These are phyloP conservation scores for Coprinopsis sp. DNA, from an alignment of 768 basidiomycete genomes.

Conservation along the genomic window DNA sequence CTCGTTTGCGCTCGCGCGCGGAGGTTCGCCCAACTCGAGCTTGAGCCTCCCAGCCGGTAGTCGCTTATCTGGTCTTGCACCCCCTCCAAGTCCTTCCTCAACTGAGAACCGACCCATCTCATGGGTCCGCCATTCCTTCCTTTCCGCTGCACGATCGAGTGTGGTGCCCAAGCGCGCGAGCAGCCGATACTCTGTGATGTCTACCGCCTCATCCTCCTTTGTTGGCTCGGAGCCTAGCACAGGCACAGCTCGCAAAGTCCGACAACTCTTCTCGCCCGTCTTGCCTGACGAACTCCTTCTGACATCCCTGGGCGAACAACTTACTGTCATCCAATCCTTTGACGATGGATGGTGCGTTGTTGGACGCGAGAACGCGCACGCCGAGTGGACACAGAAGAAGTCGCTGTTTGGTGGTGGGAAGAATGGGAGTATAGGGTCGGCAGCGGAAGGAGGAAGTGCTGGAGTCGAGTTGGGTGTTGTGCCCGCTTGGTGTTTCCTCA, in stretches of 20 bases:
- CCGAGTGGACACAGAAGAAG: conserved; percentile 28
- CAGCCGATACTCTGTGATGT: conserved; percentile 38
- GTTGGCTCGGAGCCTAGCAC: conserved; percentile 26
- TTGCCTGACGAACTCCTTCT: conserved; percentile 71
- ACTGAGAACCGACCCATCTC: conserved; percentile 19
- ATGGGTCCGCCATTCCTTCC: conserved; percentile 25
- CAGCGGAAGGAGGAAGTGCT: conserved; percentile 2
- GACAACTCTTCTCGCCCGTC: conserved; percentile 61
- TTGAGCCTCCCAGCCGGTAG: conserved; percentile 5
- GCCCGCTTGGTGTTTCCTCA: conserved; percentile 74
- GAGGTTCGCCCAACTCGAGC: conserved; percentile 13
- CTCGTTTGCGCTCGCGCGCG: conserved; percentile 29
- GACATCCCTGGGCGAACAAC: conserved; percentile 46
- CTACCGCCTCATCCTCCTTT: conserved; percentile 30
- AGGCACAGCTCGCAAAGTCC: conserved; percentile 48
- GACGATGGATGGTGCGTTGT: conserved; percentile 83
- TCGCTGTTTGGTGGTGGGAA: conserved; percentile 31
- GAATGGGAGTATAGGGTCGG: too few species aligned
- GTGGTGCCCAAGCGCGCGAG: conserved; percentile 10
- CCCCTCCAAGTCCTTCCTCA: conserved; percentile 6
- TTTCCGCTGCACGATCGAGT: conserved; percentile 21
- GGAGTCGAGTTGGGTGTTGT: conserved; percentile 65
- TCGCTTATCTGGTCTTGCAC: conserved; percentile 6
- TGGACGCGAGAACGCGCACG: conserved; percentile 44
- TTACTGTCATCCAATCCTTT: conserved; percentile 61